These are phyloP conservation scores for Sclerotinia spermophila DNA, from an alignment of 2,329 filamentous ascomycete species.

Conservation along the genomic window DNA sequence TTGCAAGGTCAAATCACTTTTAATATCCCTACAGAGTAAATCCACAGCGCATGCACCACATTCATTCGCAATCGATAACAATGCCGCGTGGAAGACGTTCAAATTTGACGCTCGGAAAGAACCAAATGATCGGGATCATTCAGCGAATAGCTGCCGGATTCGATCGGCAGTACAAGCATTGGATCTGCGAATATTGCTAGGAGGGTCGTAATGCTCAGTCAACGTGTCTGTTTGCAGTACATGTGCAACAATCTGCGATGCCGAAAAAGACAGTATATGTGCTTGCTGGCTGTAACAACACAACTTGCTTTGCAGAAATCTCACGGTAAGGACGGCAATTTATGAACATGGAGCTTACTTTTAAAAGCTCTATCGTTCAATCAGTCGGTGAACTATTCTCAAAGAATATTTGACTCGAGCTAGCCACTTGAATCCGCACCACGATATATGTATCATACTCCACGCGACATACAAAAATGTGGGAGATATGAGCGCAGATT, in stretches of 20 bases:
- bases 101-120: neutral
- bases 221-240: too few relatives aligned
- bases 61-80: neutral
- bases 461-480: neutral
- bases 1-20: neutral
- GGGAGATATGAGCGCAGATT: neutral
- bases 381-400: neutral
- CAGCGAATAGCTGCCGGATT: neutral
- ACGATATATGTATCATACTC: neutral
- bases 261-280: neutral
- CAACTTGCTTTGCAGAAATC: neutral
- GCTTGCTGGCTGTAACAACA: neutral
- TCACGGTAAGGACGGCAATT: neutral
- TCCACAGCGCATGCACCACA: neutral
- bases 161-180: neutral
- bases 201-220: neutral
- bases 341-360: neutral
- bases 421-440: neutral
- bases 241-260: neutral
- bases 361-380: neutral
- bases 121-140: fast-evolving
- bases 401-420: neutral
- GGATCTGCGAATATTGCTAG: neutral
- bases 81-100: neutral
- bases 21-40: neutral